Base-by-base conservation (phyloP, 73 alveolate genomes). In the Paraurostyla sp. region DNA sequence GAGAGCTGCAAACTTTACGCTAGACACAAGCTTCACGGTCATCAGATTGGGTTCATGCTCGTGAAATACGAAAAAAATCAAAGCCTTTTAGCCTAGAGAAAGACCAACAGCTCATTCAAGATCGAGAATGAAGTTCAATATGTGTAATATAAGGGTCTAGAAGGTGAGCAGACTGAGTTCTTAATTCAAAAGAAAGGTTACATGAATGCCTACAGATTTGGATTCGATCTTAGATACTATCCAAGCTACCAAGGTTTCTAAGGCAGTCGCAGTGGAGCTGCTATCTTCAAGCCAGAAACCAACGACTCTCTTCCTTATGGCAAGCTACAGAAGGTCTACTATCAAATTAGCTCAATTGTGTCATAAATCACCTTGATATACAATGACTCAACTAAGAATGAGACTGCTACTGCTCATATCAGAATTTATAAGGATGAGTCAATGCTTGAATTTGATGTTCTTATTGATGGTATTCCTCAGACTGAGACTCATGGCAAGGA, bases 101-200 rank as follows among this genome's bases (percentile, higher is more conserved):
- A 60, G 25, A 7, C 9, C 22, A 29, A 60, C 27, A 6, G 7
- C 6, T 11, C 50, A 11, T 9, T 60, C 50, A 60, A 60, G 50
- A 60, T 60, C 32, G 78, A 60, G 23, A 60, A 60, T 25, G 22
- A 45, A 18, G 50, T 30, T 25, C 25, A 60, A 60, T 16, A 9
- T 7, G 9, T 60, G 3, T 85, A 73, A 42, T 97, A 97, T 73
- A 88, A 92, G 54, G 91, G 88, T 56, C 97, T 86, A 71, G 80
- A 92, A 62, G 80, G 87, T 41, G 46, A 87, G 57, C 15, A 16
- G 3, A 50, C 45, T 4, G 4, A 4, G 32, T 33, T 60, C 25
- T 6, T 60, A 6, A 60, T 60, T 60, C 78, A 60, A 60, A 60
- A 60, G 78, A 60, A 60, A 50, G 25, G 25, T 3, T 60, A 25